phyloP scores from a whole-genome alignment of 1,139 yeast species.

The Geotrichum phurueaensis region DNA sequence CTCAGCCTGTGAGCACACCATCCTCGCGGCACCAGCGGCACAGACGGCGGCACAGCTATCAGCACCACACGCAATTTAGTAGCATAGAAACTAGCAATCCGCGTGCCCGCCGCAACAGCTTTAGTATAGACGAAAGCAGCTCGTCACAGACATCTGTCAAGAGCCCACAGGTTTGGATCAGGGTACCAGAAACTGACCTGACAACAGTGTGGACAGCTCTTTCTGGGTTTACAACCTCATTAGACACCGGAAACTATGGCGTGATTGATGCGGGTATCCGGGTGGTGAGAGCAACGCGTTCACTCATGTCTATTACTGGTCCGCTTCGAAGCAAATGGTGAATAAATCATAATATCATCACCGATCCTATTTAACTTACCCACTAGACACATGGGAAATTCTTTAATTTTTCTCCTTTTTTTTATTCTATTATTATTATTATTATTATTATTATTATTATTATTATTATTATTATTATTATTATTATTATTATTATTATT shows the following conservation, averaged over 20 bases:
- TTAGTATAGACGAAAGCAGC: background rate
- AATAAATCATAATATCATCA: background rate
- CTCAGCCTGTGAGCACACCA: background rate
- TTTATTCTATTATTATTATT: no score
- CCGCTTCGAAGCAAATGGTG: slow-evolving; percentile 22
- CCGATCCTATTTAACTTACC: background rate
- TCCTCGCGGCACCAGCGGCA: background rate
- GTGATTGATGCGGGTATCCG: slow-evolving; percentile 22
- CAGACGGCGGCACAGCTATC: background rate
- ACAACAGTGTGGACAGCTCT: slow-evolving; percentile 26
- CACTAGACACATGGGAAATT: background rate
- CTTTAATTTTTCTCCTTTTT: background rate
- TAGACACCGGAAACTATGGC: slow-evolving; percentile 18
- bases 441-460: background rate
- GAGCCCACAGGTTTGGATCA: slow-evolving; percentile 25
- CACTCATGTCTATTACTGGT: slow-evolving; percentile 24
- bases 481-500: no score
- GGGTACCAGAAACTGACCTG: slow-evolving; percentile 28
- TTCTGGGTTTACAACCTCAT: slow-evolving; percentile 22
- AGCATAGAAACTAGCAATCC: background rate
- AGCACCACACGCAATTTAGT: background rate
- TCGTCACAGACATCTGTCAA: background rate
- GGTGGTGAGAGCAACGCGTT: slow-evolving; percentile 28
- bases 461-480: no score
- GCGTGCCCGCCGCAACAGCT: background rate